phyloP scores from a whole-genome alignment of 345 rosid genomes.

The Mangifera indica region DNA sequence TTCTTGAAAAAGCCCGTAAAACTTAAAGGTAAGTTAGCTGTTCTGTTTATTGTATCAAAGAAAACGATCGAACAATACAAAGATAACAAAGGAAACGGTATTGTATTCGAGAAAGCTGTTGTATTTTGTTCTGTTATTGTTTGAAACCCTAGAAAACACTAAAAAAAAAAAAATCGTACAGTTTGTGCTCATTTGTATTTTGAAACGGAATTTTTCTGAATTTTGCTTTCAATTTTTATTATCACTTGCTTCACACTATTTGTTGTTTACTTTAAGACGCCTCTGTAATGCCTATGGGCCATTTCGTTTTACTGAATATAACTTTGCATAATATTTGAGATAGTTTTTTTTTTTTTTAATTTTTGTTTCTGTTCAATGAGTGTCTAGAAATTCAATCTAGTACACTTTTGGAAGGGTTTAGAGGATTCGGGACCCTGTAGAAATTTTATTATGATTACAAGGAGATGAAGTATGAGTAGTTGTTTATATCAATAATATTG shows the following conservation, averaged over 20 bases:
- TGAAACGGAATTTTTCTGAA: background rate
- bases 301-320: too few species aligned
- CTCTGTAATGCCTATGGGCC: too few species aligned
- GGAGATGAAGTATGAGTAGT: background rate
- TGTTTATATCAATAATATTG: background rate
- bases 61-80: background rate
- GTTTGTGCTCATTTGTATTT: background rate
- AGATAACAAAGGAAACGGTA: background rate
- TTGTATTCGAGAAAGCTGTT: background rate
- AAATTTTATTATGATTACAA: background rate
- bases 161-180: background rate
- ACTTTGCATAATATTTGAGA: too few species aligned
- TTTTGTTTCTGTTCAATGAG: background rate
- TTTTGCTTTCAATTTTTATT: background rate
- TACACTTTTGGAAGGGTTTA: background rate
- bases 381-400: background rate
- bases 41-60: background rate
- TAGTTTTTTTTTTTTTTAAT: too few species aligned
- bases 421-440: background rate
- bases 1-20: conserved; percentile 21
- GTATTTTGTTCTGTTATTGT: background rate
- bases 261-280: background rate
- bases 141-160: background rate
- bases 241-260: background rate
- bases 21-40: conserved; percentile 27